Evolutionary conservation across 2,329 filamentous ascomycete genomes (phyloP), one percentile per base, ranked within the genome.

Genomic region (Fusarium beomiforme): DNA sequence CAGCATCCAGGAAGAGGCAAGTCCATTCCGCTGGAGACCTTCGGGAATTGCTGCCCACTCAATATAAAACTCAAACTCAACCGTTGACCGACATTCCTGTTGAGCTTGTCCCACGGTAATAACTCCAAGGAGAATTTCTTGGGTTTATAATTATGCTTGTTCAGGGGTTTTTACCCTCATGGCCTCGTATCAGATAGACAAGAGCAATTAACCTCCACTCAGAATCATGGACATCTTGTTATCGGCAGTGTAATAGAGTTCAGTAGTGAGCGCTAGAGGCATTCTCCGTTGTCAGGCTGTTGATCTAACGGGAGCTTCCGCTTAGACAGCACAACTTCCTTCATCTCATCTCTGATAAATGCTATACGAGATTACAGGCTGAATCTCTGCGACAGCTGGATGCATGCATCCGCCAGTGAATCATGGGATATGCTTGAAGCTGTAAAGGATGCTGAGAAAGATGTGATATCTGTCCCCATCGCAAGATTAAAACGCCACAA

Each of bases 241-340:
- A 29, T 51, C 62, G 67, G 59, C 64, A 68, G 57, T 59, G 42
- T 36, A 41, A 68, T 69, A 72, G 56, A 58, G 69, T 72, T 71
- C 69, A 65, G 43, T 54, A 42, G 33, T 54, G 50, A 46, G 49
- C 69, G 59, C 69, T 51, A 71, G 50, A 46, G 37, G 42, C 24
- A 21, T 31, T 41, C 29, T 47, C 41, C 42, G 65, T 60, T 65
- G 54, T 61, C 44, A 69, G 46, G 47, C 31, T 39, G 31, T 34
- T 56, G 65, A 66, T 70, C 65, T 49, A 26, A 60, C 69, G 64
- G 69, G 54, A 66, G 69, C 69, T 72, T 72, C 69, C 69, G 62
- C 31, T 41, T 46, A 24, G n/a, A 50, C 42, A 49, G 37, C 9
- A 50, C 39, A 47, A 16, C 47, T 21, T 42, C 26, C 47, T 21